phyloP scores from a whole-genome alignment of 345 rosid species.

The Cochlearia excelsa region DNA sequence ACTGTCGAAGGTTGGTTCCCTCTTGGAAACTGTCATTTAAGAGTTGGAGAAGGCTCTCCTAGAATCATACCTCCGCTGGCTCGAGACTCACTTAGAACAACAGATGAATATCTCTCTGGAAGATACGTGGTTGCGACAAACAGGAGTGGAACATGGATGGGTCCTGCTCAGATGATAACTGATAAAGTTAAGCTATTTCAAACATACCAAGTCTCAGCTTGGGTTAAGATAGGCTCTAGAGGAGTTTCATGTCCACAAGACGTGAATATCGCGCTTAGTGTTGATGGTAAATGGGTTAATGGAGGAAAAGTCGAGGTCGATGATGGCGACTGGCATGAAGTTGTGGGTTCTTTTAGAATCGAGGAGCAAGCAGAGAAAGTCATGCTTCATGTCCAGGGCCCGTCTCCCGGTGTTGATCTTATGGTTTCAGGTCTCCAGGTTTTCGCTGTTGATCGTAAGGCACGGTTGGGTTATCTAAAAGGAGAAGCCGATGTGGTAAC shows the following conservation, averaged over 20 bases:
- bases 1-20: conserved; percentile 83
- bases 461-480: conserved; percentile 60
- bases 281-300: conserved; percentile 86
- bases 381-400: conserved; percentile 85
- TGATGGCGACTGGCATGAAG: conserved; percentile 82
- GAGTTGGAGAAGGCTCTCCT: conserved; percentile 72
- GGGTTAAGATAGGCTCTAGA: conserved; percentile 71
- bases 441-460: conserved; percentile 62
- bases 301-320: conserved; percentile 81
- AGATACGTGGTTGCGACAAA: conserved; percentile 64
- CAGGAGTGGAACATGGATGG: conserved; percentile 92
- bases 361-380: conserved; percentile 79
- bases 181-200: conserved; percentile 67
- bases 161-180: conserved; percentile 90
- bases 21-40: conserved; percentile 73
- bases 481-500: conserved; percentile 65
- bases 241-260: conserved; percentile 57
- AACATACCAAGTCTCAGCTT: conserved; percentile 91
- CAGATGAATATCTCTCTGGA: conserved; percentile 66
- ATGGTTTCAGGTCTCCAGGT: conserved; percentile 86
- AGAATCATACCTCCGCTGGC: conserved; percentile 78
- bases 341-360: conserved; percentile 84
- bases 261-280: conserved; percentile 80
- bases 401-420: conserved; percentile 66
- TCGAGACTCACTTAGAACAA: conserved; percentile 63